These are phyloP conservation scores for Kokia cookei DNA, from an alignment of 441 rosid species.

Conservation along the genomic window DNA sequence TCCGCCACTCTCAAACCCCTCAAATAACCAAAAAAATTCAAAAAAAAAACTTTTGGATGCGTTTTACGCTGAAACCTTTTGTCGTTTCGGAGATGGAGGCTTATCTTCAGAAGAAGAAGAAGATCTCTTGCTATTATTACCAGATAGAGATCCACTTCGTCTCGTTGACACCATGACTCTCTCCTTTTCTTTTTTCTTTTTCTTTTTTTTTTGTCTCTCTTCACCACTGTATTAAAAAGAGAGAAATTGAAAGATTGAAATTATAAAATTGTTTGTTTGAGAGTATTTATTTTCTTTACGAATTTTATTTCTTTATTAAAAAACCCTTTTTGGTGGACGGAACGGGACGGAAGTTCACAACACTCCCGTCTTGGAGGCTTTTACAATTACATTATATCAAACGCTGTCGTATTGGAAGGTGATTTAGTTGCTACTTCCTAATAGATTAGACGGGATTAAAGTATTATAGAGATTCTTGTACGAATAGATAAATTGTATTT, in stretches of 20 bases:
- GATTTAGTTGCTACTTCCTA: too few species aligned
- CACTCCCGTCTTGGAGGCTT: too few species aligned
- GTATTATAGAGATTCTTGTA: too few species aligned
- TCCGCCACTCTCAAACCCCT: background rate
- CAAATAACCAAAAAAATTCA: background rate
- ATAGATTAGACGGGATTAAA: too few species aligned
- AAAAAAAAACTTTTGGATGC: background rate
- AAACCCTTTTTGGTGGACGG: background rate
- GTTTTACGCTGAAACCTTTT: slow-evolving; percentile 36
- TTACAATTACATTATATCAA: too few species aligned
- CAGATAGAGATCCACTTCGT: slow-evolving; percentile 79
- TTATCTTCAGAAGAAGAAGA: slow-evolving; percentile 69
- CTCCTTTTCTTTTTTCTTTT: slow-evolving; percentile 15
- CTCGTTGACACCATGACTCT: slow-evolving; percentile 80
- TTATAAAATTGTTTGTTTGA: background rate
- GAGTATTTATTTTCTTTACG: background rate
- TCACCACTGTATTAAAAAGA: slow-evolving; percentile 4
- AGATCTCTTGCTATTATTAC: slow-evolving; percentile 60
- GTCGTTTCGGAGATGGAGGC: slow-evolving; percentile 71
- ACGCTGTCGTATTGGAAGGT: too few species aligned
- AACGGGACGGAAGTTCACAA: background rate
- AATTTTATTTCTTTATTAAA: background rate
- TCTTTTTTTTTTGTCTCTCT: background rate
- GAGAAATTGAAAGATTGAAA: background rate
- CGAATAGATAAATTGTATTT: too few species aligned